phyloP scores from a whole-genome alignment of 305 asterid species.

The Andrographis paniculata region DNA sequence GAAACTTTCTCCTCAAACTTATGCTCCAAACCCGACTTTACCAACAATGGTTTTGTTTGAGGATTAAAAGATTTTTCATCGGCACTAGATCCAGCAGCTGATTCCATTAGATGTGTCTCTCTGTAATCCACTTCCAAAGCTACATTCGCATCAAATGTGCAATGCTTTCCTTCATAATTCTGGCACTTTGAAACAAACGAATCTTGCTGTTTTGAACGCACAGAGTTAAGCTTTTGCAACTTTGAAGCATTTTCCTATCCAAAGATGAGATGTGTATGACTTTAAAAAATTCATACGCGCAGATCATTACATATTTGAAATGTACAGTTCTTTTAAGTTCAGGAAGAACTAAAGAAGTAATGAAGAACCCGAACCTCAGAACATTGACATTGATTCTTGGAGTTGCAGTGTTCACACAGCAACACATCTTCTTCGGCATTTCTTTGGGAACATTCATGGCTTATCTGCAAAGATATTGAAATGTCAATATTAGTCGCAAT shows the following conservation, averaged over 20 bases:
- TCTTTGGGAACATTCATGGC: constrained; percentile 15
- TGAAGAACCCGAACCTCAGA: constrained; percentile 15
- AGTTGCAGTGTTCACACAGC: constrained; percentile 16
- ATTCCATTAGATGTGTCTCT: not conserved
- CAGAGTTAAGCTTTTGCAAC: constrained; percentile 11
- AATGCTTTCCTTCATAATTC: not conserved
- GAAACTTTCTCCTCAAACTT: not conserved
- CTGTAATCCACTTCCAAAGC: not conserved
- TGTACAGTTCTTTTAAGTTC: not conserved
- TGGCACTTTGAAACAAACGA: constrained; percentile 1
- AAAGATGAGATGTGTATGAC: constrained; percentile 12
- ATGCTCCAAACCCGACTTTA: not conserved
- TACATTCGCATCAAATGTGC: not conserved
- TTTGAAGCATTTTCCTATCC: constrained; percentile 24
- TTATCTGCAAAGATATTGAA: constrained; percentile 22
- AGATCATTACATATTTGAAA: not conserved
- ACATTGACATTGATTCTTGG: constrained; percentile 14
- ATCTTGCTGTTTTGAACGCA: constrained; percentile 18
- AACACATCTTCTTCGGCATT: constrained; percentile 10
- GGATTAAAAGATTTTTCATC: not conserved
- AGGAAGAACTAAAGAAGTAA: not conserved
- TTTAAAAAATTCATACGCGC: not conserved
- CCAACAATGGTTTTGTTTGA: not conserved
- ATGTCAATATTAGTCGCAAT: constrained; percentile 4
- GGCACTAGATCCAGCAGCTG: not conserved